phyloP scores from a whole-genome alignment of 805 yeast genomes.

The Kockiozyma suomiensis region DNA sequence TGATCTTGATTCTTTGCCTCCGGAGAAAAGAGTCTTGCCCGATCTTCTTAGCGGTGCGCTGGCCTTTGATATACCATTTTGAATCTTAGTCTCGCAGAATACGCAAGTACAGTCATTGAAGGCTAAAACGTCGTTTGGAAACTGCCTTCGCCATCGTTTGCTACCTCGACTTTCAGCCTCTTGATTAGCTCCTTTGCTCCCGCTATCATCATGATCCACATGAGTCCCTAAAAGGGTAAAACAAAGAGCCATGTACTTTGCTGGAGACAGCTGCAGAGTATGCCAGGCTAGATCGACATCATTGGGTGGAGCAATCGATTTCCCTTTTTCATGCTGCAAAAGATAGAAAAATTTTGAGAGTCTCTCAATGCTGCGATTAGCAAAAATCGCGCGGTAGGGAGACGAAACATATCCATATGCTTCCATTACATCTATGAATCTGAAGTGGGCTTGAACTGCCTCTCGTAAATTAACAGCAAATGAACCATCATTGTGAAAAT shows the following conservation, averaged over 20 bases:
- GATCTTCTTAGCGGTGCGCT: not conserved
- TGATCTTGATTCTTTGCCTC: not conserved
- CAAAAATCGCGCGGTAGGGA: conserved; percentile 23
- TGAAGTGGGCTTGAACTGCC: conserved; percentile 31
- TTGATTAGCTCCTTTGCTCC: not conserved
- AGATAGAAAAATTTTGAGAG: conserved; percentile 25
- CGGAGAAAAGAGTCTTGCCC: not conserved
- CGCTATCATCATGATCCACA: conserved; percentile 17
- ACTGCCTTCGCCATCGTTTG: conserved; percentile 4
- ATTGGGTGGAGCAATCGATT: conserved; percentile 31
- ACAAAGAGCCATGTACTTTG: conserved; percentile 9
- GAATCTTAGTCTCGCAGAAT: conserved; percentile 16
- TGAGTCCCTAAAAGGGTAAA: conserved; percentile 7
- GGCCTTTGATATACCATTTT: not conserved
- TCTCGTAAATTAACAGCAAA: conserved; percentile 27
- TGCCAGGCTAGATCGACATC: conserved; percentile 38
- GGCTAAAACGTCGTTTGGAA: conserved; percentile 9
- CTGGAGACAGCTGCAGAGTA: conserved; percentile 34
- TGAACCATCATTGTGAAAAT: conserved; percentile 29
- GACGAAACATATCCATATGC: conserved; percentile 30
- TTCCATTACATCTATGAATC: conserved; percentile 33
- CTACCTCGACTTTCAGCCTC: conserved; percentile 1
- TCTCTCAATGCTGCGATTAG: conserved; percentile 18
- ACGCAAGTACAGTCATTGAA: conserved; percentile 19
- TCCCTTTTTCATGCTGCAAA: conserved; percentile 8